Evolutionary conservation across 2,329 filamentous ascomycete genomes (phyloP).

Genomic region (Colletotrichum incanum): DNA sequence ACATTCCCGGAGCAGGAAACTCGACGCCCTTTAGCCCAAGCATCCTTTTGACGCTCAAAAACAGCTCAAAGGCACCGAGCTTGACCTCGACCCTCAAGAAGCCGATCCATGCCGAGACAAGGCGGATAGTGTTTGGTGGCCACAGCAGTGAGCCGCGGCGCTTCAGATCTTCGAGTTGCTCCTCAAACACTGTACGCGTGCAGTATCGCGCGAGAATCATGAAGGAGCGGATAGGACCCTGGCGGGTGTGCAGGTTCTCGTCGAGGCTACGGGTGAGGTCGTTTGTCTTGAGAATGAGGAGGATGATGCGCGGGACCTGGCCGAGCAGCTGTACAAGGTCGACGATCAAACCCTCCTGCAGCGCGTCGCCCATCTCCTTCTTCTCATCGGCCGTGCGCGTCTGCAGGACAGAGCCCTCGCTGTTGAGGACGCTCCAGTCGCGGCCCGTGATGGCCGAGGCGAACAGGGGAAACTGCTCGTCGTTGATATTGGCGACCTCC

Average conservation of each 20-base stretch:
- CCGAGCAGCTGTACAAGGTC: slow-evolving; percentile 91
- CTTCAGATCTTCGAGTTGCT: slow-evolving; percentile 73
- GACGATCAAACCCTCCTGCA: slow-evolving; percentile 90
- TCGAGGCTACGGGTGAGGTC: slow-evolving; percentile 95
- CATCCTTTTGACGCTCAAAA: slow-evolving; percentile 69
- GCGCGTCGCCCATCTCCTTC: slow-evolving; percentile 84
- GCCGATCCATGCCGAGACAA: slow-evolving; percentile 71
- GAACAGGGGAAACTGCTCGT: slow-evolving; percentile 94
- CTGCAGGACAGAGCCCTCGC: slow-evolving; percentile 61
- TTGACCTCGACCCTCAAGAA: slow-evolving; percentile 75
- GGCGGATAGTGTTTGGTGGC: slow-evolving; percentile 69
- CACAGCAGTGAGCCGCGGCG: slow-evolving; percentile 69
- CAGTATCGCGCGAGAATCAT: slow-evolving; percentile 80
- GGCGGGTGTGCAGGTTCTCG: slow-evolving; percentile 85
- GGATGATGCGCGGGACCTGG: slow-evolving; percentile 90
- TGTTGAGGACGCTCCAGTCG: slow-evolving; percentile 82
- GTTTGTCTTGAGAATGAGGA: slow-evolving; percentile 97
- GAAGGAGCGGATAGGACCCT: slow-evolving; percentile 76
- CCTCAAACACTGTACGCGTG: slow-evolving; percentile 75
- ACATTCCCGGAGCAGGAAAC: slow-evolving; percentile 40
- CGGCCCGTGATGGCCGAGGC: slow-evolving; percentile 96
- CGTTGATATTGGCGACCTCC: slow-evolving; percentile 89
- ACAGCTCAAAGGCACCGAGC: slow-evolving; percentile 75
- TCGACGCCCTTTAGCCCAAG: slow-evolving; percentile 50
- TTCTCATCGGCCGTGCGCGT: slow-evolving; percentile 83